phyloP scores from a whole-genome alignment of 257 asterid genomes.

The Ehretia macrophylla region DNA sequence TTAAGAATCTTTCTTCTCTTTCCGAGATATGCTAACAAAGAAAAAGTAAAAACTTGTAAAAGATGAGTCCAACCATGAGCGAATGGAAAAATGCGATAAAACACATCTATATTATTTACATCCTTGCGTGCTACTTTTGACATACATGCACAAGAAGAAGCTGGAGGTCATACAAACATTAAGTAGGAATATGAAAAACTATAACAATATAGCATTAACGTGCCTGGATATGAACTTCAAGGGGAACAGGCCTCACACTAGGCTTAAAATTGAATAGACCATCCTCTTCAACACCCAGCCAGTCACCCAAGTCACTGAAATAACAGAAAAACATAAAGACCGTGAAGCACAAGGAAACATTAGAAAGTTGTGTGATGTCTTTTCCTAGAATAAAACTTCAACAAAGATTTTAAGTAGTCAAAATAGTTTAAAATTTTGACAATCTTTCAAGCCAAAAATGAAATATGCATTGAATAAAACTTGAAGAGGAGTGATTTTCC shows the following conservation, averaged over 20 bases:
- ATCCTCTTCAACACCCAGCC: conserved; percentile 94
- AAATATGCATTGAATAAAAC: too few species aligned
- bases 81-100: background rate
- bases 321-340: conserved; percentile 9
- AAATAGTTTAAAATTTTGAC: too few species aligned
- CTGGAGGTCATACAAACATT: background rate
- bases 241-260: conserved; percentile 99
- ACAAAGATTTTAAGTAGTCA: background rate
- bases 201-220: conserved; percentile 24
- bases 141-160: background rate
- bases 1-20: too few species aligned
- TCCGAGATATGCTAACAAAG: too few species aligned
- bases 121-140: background rate
- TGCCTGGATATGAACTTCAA: conserved; percentile 99
- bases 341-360: background rate
- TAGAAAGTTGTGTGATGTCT: background rate
- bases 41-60: too few species aligned
- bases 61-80: background rate
- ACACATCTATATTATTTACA: background rate
- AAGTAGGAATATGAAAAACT: conserved; percentile 7
- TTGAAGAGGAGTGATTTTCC: too few species aligned
- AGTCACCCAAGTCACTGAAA: conserved; percentile 90
- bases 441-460: too few species aligned
- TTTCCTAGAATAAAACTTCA: background rate
- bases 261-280: conserved; percentile 98